Evolutionary conservation across 164 flowering plant species (phyloP), one percentile per base, ranked within the genome.

Genomic region (Magnolia officinalis): DNA sequence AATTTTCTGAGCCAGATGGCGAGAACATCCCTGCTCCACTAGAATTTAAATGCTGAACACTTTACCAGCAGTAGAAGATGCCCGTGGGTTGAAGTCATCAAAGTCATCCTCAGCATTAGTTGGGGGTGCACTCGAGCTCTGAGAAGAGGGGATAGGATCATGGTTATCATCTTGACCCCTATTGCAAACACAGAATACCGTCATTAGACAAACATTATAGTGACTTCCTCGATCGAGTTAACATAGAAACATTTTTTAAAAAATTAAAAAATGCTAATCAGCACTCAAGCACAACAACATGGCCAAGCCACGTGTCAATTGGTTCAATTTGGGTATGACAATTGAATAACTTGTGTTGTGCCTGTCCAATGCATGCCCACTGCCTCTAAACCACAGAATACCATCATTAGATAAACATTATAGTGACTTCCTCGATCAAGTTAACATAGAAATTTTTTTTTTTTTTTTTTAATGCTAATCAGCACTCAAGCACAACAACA

Each of bases 61-160:
- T 89, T 89, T 87, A 94, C 99, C 92, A 75, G 84, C 71, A 61
- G 74, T 84, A 45, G 93, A 87, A 73, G 92, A 87, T 79, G 97
- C 99, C 19, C 99, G 88, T 37, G 99, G 99, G 85, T 96, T 92
- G 82, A 96, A 96, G 83, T 55, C 61, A 82, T 93, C 98, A 84
- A 88, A 86, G 75, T 93, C 97, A 80, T 93, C 97, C 19, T 90
- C 96, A 82, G 79, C 74, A 66, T 81, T 81, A 75, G 76, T 84
- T 75, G 85, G 77, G 61, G 87, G 84, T 68, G 80, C 80, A 80
- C 50, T 84, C 64, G 88, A 80, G 77, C 82, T 84, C 80, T 88
- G 87, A 55, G 90, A 50, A 19, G 67, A 68, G 65, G 88, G 74
- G 79, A 78, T 65, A 70, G 87, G 55, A 76, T 80, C 79, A 67